A percentile compares a stretch with the other conserved stretches of the same genome.
These are phyloP conservation scores for Knoxdaviesia proteae DNA, from an alignment of 2,329 filamentous ascomycete species.

Conservation along the genomic window DNA sequence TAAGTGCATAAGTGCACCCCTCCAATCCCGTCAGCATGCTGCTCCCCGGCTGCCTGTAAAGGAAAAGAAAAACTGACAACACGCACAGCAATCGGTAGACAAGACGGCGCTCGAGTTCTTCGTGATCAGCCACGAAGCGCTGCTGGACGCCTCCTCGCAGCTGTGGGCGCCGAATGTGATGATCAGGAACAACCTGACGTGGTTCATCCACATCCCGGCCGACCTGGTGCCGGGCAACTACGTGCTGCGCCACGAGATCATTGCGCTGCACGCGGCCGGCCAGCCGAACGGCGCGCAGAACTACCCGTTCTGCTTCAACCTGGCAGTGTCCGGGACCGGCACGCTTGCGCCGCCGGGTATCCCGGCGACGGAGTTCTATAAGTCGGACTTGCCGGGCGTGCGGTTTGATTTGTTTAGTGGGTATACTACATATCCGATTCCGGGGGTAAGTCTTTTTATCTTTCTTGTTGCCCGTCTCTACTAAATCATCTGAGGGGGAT, in stretches of 20 bases:
- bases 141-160: constrained; percentile 22
- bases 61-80: too few relatives aligned
- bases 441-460: background rate
- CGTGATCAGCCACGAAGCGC: constrained; percentile 36
- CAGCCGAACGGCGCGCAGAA: constrained; percentile 25
- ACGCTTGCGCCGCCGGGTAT: background rate
- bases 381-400: background rate
- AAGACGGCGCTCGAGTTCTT: constrained; percentile 34
- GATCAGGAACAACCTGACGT: constrained; percentile 16
- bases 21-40: too few relatives aligned
- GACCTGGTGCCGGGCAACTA: constrained; percentile 18
- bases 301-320: constrained; percentile 29
- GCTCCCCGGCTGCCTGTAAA: too few relatives aligned
- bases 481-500: too few relatives aligned
- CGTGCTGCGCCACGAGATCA: constrained; percentile 29
- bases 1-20: constrained; percentile 8
- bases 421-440: background rate
- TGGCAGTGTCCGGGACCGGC: constrained; percentile 21
- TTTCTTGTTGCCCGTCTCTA: background rate
- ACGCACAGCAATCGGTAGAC: constrained; percentile 16
- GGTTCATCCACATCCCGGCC: constrained; percentile 13
- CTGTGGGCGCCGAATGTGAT: constrained; percentile 18
- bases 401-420: constrained; percentile 1
- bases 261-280: constrained; percentile 24
- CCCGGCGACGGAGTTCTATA: background rate